A percentile compares a stretch with the other conserved stretches of the same genome.
Conservation (phyloP, 2,329 filamentous ascomycete species). For the Venturia pyrina region DNA sequence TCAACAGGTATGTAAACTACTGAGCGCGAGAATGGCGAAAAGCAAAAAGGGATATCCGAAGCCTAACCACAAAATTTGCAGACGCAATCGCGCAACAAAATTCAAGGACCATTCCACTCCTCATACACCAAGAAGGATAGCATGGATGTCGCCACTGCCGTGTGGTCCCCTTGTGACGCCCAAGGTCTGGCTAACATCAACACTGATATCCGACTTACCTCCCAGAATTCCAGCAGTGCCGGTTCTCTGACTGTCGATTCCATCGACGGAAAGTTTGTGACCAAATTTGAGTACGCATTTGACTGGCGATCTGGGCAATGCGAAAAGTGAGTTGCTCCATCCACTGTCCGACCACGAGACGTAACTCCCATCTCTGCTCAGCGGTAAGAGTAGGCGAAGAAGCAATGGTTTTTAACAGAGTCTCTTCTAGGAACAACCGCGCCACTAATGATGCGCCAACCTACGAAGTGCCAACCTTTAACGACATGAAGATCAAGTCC, state of each 20-base stretch:
- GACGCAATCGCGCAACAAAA: constrained; percentile 28
- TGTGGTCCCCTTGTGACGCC: constrained; percentile 44
- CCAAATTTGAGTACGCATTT: constrained; percentile 31
- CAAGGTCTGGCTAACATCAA: constrained; percentile 45
- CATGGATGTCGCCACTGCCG: constrained; percentile 34
- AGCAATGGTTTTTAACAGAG: background rate
- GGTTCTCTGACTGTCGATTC: constrained; percentile 39
- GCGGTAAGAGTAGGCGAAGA: background rate
- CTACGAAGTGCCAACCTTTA: background rate
- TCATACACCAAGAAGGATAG: constrained; percentile 31
- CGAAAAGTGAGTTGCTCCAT: constrained; percentile 8
- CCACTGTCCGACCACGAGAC: background rate
- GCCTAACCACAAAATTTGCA: constrained; percentile 14
- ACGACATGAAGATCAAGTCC: background rate
- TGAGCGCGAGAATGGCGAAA: background rate
- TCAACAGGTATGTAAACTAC: constrained; percentile 26
- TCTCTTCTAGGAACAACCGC: background rate
- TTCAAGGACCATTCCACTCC: constrained; percentile 29
- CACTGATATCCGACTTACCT: constrained; percentile 21
- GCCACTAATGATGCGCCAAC: background rate
- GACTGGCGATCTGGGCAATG: constrained; percentile 32
- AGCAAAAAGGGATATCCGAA: background rate
- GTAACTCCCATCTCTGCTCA: background rate
- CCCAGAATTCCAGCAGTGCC: constrained; percentile 21
- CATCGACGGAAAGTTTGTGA: constrained; percentile 38